Percentiles rank a stretch among this genome's conserved stretches.
Conservation (phyloP, 192 early-diverging fungal genomes). For the Thamnidium elegans region DNA sequence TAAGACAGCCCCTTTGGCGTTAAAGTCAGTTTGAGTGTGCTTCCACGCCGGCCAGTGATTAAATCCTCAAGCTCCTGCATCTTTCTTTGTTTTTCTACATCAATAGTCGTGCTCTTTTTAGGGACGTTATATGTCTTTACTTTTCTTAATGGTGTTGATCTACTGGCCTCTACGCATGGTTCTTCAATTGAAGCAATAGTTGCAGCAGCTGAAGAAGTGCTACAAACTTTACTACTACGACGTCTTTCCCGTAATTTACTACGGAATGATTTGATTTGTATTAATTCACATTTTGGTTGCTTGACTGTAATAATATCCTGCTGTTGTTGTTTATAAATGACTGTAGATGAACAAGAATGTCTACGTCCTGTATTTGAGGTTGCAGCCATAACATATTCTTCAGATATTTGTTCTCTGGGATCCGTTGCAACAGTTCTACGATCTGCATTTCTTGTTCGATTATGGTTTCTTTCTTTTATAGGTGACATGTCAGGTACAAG, state of each 20-base stretch:
- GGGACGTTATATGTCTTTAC: conserved; percentile 31
- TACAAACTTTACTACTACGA: conserved; percentile 7
- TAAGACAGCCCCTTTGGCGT: conserved; percentile 28
- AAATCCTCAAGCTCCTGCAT: conserved; percentile 29
- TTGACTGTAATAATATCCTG: not conserved
- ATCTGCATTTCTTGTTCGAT: not conserved
- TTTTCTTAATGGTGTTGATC: conserved; percentile 22
- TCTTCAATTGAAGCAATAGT: conserved; percentile 3
- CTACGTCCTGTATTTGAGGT: conserved; percentile 6
- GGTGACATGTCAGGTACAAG: not conserved
- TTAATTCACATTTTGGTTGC: too few relatives aligned
- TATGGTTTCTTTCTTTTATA: not conserved
- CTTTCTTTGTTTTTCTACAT: conserved; percentile 18
- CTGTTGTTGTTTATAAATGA: conserved; percentile 3
- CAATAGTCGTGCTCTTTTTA: not conserved
- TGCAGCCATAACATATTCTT: not conserved
- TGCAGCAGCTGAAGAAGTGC: not conserved
- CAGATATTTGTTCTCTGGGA: not conserved
- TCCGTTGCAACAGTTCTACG: conserved; percentile 8
- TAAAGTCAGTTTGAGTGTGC: conserved; percentile 33
- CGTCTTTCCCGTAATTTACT: conserved; percentile 14
- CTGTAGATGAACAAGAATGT: conserved; percentile 17
- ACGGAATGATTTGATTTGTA: not conserved
- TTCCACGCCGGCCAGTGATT: conserved; percentile 29
- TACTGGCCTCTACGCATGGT: conserved; percentile 5